A percentile compares a stretch with the other conserved stretches of the same genome.
Conservation (phyloP, 768 basidiomycete species). For the Suillus subaureus region DNA sequence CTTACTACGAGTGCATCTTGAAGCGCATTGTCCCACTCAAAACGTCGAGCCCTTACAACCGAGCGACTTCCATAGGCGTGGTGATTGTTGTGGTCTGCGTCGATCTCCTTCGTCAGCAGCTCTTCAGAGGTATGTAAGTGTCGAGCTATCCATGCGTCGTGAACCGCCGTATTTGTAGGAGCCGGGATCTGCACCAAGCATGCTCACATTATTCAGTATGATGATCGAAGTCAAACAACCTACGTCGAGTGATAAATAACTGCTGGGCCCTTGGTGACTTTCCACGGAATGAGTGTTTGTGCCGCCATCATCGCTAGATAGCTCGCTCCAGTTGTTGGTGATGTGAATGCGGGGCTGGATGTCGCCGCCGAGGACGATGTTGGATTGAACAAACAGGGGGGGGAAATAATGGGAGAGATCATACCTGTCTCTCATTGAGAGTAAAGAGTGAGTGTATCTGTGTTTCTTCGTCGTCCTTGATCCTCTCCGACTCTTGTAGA, state of each 20-base stretch:
- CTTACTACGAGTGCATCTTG: no score
- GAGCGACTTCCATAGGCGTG: no score
- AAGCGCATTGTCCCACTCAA: no score
- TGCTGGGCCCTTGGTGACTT: neutral
- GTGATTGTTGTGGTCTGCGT: no score
- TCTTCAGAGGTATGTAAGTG: no score
- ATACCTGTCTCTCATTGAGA: neutral
- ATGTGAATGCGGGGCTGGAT: neutral
- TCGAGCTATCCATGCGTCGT: no score
- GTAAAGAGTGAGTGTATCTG: no score
- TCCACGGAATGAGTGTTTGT: neutral
- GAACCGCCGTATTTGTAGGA: no score
- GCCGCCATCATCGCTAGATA: neutral
- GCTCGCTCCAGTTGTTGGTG: neutral
- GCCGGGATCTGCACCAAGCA: neutral
- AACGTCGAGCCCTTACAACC: no score
- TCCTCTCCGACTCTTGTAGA: slow-evolving; percentile 42
- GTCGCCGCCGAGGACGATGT: neutral
- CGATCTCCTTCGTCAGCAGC: no score
- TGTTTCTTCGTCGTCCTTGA: no score
- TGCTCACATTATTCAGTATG: neutral
- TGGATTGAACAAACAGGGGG: neutral
- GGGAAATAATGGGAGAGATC: neutral
- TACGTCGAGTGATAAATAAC: neutral
- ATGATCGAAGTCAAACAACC: neutral